Base-by-base conservation (phyloP, 306 rosid species). In the Corylus americana region DNA sequence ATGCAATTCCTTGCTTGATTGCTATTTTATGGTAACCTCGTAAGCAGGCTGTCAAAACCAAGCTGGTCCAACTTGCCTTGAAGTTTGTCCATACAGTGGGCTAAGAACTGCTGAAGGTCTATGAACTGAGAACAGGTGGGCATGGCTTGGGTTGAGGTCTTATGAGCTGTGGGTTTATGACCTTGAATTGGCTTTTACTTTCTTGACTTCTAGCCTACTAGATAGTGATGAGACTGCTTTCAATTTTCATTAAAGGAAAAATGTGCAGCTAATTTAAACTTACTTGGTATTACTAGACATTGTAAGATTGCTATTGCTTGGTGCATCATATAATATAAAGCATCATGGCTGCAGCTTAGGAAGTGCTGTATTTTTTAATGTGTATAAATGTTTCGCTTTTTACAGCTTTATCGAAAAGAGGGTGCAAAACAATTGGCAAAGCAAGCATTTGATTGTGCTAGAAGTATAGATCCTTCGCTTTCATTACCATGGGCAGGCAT, bases 401-500 rank as follows among this genome's bases (percentile, higher is more conserved):
- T 79, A 69, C 93, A 94, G 98, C 73, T 94, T 17, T 94, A 91
- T 81, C 79, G 91, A 78, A 91, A 86, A 78, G 80, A 55, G 83
- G 89, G 82, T 59, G 92, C 84, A 76, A 89, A 82, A 84, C 88
- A 87, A 85, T 84, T 94, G 87, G 92, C 98, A 9, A 87, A 84
- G 74, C 90, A 88, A 76, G 86, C 96, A 81, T 94, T 94, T 85
- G 97, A 94, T 84, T 91, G 90, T 79, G 89, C 97, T 61, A 91
- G 98, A 81, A 94, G 97, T 81, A 92, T 92, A 71, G 97, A 94
- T 83, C 98, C 98, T 75, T 88, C 91, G 27, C 97, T 94, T 69
- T 90, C 97, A 73, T 79, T 92, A 85, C 97, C 98, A 29, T 94
- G 98, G 98, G 98, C 98, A 55, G 92, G 98, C 92, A 94, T 94